A percentile compares a stretch with the other conserved stretches of the same genome.
These are phyloP conservation scores for Vanrija pseudolonga DNA, from an alignment of 1,284 basidiomycete species.

Conservation along the genomic window DNA sequence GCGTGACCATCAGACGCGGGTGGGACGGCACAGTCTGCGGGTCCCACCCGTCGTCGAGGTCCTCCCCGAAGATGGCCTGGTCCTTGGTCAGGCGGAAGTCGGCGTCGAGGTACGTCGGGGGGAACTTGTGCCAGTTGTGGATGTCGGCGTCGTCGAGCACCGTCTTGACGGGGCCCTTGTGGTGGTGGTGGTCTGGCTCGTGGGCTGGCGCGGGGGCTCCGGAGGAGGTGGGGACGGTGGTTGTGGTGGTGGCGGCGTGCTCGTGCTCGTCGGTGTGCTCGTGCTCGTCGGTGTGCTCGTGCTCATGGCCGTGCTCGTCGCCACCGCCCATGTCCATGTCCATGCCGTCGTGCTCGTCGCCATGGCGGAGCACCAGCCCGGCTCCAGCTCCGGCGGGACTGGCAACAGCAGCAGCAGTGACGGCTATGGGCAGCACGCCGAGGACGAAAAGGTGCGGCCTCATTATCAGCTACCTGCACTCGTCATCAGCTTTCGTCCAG, in stretches of 20 bases:
- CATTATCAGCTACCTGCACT: no score
- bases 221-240: not conserved
- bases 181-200: conserved; percentile 24
- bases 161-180: conserved; percentile 26
- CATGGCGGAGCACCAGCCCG: conserved; percentile 5
- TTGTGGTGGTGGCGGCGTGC: not conserved
- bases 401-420: no score
- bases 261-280: not conserved
- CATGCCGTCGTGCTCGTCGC: conserved; percentile 10
- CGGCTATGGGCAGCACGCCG: no score
- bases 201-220: not conserved
- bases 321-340: conserved; percentile 3
- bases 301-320: not conserved
- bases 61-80: conserved; percentile 38
- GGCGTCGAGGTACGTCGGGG: conserved; percentile 38
- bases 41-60: conserved; percentile 34
- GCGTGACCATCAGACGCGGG: conserved; percentile 28
- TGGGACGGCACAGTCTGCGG: conserved; percentile 26
- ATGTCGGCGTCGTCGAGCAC: conserved; percentile 35
- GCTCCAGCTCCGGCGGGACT: no score
- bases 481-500: no score
- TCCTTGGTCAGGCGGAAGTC: conserved; percentile 38
- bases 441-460: no score
- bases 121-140: conserved; percentile 37
- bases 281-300: not conserved